A percentile compares a stretch with the other conserved stretches of the same genome.
Conservation (phyloP, 768 basidiomycete species). For the Tremella mesenterica region DNA sequence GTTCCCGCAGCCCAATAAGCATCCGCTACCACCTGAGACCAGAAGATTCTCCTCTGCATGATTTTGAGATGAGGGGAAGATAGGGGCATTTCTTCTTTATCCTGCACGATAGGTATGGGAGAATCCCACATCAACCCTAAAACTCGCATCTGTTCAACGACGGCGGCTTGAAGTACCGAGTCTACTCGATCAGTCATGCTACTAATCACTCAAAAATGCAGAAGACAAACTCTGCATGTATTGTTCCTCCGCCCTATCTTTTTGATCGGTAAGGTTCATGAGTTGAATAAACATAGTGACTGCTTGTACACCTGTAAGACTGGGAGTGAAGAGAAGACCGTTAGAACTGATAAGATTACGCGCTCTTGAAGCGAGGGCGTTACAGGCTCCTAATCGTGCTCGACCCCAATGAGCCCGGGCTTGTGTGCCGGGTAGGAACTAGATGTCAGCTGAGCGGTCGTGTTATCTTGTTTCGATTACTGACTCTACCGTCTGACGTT, state of each 20-base stretch:
- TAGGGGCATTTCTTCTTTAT: constrained; percentile 10
- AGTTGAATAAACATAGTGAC: constrained; percentile 18
- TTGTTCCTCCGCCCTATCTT: constrained; percentile 8
- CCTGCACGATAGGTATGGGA: constrained; percentile 8
- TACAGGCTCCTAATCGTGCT: constrained; percentile 15
- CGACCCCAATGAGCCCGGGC: constrained; percentile 28
- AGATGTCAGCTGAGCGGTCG: neutral
- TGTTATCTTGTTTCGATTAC: neutral
- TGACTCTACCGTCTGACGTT: constrained; percentile 18
- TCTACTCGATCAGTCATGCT: constrained; percentile 6
- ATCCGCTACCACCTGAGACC: constrained; percentile 16
- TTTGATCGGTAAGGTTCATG: constrained; percentile 15
- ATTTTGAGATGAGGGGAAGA: constrained; percentile 11
- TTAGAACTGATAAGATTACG: constrained; percentile 15
- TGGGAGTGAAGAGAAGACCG: constrained; percentile 13
- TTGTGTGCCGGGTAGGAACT: constrained; percentile 25
- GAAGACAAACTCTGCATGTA: constrained; percentile 15
- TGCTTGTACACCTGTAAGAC: constrained; percentile 24
- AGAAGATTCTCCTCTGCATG: constrained; percentile 28
- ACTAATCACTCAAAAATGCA: neutral
- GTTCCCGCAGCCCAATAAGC: constrained; percentile 17
- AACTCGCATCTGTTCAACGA: constrained; percentile 24
- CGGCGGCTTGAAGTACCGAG: constrained; percentile 14
- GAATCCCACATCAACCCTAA: constrained; percentile 24
- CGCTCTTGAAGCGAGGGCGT: constrained; percentile 18